Base-by-base conservation (phyloP, 1,139 yeast species). In the Hanseniaspora uvarum region DNA sequence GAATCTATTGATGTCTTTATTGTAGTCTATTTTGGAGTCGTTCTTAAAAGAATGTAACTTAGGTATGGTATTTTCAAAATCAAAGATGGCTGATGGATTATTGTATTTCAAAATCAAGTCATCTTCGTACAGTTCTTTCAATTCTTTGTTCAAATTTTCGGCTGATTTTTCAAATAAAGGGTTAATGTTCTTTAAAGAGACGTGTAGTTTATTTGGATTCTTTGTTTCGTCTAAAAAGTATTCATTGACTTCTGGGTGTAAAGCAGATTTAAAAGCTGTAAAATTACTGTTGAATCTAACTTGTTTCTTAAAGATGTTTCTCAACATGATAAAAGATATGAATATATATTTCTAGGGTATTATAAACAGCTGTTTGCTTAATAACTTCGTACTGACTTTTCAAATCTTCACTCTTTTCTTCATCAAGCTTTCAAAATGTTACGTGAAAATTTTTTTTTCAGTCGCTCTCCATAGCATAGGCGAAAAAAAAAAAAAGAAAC, bases 11-110 rank as follows among this genome's bases (percentile, higher is more conserved):
- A 47, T 47, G 26, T 47, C 52, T 5, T 31, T 31, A 16, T 47
- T 47, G 41, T 47, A 47, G 19, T 47, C 38, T 28, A 47, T 38
- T 14, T 18, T 39, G 36, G 44, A 18, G 21, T 39, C 43, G 24
- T 39, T 38, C 34, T 39, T 47, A 39, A 38, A 47, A 2, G 45
- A 38, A 23, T 47, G 52, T n/a, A 47, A 23, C 19, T 47, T 47
- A 2, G 52, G 52, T n/a, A 39, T 30, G 26, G 45, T 39, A 28
- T 47, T 47, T 47, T 47, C 52, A 47, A 47, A 47, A 11, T 47
- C 38, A 23, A 38, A 47, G 14, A 47, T 47, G 1, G 16, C 16
- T 4, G 45, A 38, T 30, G 52, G 45, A 31, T 47, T 38, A 23
- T 47, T 47, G 21, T 38, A 47, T n/a, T 38, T 26, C 16, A 47